Evolutionary conservation across 306 rosid species (phyloP), one percentile per base, ranked within the genome.

Genomic region (cucumber (Cucumis sativus)): DNA sequence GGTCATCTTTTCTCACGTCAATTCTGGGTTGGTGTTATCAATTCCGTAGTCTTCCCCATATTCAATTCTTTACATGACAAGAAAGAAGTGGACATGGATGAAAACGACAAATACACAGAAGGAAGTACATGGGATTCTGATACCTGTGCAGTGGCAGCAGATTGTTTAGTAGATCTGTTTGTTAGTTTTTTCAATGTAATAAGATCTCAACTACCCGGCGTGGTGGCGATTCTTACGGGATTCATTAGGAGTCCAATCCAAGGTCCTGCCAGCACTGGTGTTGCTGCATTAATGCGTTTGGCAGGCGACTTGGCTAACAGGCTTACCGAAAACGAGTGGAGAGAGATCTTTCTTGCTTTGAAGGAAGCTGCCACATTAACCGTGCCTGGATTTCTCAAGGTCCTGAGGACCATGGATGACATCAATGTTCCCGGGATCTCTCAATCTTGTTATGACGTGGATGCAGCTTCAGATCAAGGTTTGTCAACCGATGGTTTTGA

Each of bases 221-320:
- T 92, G 81, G 89, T 95, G 37, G 82, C 88, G 56, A 82, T 95
- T 78, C 84, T 95, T 78, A 88, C 93, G 8, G 89, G 88, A 76
- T 87, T 89, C 81, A 85, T 95, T 82, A 87, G 89, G 81, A 92
- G 93, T 85, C 88, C 99, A 81, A 84, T 90, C 85, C 97, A 88
- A 77, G 97, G 97, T 87, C 90, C 88, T 40, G 91, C 99, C 65
- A 91, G 97, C 78, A 89, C 96, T 10, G 99, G 97, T 25, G 97
- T 92, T 73, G 89, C 97, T 59, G 92, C 91, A 40, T 79, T 95
- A 84, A 86, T 89, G 79, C 96, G 92, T 52, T 86, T 95, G 88
- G 84, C 95, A 14, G 81, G 88, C 9, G 93, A 90, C 63, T 84
- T 92, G 79, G 92, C 96, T 71, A 83, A 83, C 82, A 90, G 84